phyloP scores from a whole-genome alignment of 1,284 basidiomycete species.

The Cryptococcus neoformans region DNA sequence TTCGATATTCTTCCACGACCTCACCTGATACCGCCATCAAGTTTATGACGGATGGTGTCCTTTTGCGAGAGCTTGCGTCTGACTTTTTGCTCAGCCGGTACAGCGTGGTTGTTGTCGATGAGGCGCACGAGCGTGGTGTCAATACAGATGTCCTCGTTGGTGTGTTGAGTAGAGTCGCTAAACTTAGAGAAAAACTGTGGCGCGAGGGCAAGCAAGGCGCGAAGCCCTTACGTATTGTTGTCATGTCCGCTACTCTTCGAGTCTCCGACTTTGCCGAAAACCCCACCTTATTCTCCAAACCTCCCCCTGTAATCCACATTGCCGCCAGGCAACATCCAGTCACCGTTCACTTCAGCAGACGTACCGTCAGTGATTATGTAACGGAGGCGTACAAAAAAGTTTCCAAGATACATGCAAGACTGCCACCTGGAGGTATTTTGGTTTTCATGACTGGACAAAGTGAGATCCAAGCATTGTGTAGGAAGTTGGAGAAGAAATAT shows the following conservation, averaged over 20 bases:
- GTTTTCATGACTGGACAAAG: conserved; percentile 76
- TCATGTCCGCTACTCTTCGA: conserved; percentile 98
- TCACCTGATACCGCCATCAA: conserved; percentile 89
- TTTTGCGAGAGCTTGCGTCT: conserved; percentile 85
- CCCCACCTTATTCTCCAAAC: conserved; percentile 69
- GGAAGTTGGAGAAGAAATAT: conserved; percentile 73
- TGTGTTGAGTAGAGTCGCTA: conserved; percentile 86
- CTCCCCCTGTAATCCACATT: conserved; percentile 89
- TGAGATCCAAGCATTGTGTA: conserved; percentile 65
- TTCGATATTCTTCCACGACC: conserved; percentile 93
- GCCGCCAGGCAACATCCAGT: conserved; percentile 92
- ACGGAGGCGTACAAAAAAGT: conserved; percentile 87
- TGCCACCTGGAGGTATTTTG: conserved; percentile 68
- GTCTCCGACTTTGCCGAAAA: conserved; percentile 93
- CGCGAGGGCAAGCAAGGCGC: conserved; percentile 57
- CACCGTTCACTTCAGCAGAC: conserved; percentile 87
- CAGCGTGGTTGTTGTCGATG: conserved; percentile 92
- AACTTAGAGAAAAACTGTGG: conserved; percentile 85
- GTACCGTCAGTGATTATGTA: conserved; percentile 84
- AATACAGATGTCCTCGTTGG: conserved; percentile 98
- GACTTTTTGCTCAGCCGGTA: conserved; percentile 91
- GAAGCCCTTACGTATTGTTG: conserved; percentile 84
- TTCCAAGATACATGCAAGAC: conserved; percentile 68
- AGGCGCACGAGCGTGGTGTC: conserved; percentile 97
- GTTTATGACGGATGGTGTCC: conserved; percentile 99